Evolutionary conservation across 2,329 filamentous ascomycete species (phyloP).

Genomic region (Zalaria sp.): DNA sequence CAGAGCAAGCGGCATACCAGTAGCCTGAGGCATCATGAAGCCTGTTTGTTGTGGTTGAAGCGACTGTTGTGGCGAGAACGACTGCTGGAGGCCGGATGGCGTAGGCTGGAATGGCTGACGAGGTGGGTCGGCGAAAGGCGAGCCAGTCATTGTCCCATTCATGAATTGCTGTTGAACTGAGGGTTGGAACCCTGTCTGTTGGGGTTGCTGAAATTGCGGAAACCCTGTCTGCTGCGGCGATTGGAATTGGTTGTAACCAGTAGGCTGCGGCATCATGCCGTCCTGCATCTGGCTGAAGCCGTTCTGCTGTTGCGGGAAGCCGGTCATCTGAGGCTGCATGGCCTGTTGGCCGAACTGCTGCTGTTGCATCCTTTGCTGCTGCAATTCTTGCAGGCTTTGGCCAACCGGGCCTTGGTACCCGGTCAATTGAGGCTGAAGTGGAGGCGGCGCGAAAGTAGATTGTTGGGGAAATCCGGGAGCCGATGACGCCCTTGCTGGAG

Average conservation of each 20-base stretch:
- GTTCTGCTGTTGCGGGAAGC: constrained; percentile 22
- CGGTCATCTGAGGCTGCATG: constrained; percentile 22
- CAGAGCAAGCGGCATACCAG: neutral
- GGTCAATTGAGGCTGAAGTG: constrained; percentile 74
- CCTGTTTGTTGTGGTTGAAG: constrained; percentile 41
- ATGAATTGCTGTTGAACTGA: constrained; percentile 38
- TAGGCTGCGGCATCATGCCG: constrained; percentile 23
- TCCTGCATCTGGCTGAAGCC: constrained; percentile 16
- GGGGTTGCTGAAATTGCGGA: constrained; percentile 17
- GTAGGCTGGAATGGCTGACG: constrained; percentile 24
- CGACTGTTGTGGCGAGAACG: constrained; percentile 5
- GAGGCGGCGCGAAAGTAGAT: constrained; percentile 58
- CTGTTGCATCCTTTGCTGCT: constrained; percentile 23
- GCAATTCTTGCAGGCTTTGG: constrained; percentile 61
- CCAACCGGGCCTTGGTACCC: constrained; percentile 52
- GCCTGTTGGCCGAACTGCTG: constrained; percentile 21
- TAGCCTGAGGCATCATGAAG: constrained; percentile 30
- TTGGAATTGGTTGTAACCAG: constrained; percentile 24
- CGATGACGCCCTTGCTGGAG: constrained; percentile 68
- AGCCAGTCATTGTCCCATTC: constrained; percentile 28
- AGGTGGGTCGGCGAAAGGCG: constrained; percentile 43
- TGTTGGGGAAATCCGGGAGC: constrained; percentile 62
- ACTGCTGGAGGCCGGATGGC: constrained; percentile 23
- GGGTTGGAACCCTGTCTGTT: constrained; percentile 15
- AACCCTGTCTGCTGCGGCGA: constrained; percentile 27